Base-by-base conservation (phyloP, 2,329 filamentous ascomycete species). In the Chaetomium globosum region DNA sequence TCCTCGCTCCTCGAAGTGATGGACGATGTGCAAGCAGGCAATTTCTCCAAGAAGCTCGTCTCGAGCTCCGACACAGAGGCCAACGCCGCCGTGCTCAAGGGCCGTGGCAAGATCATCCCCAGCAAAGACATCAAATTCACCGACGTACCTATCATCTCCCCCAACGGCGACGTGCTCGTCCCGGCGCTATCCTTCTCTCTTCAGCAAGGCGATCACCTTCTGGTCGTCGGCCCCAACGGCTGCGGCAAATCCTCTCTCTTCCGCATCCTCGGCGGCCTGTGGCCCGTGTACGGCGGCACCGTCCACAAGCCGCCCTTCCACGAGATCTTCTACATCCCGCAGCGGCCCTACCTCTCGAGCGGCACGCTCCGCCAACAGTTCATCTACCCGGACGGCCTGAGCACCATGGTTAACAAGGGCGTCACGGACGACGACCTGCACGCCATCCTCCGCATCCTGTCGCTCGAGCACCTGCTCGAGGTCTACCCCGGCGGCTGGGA, bases 291-390 rank as follows among this genome's bases (percentile, higher is more conserved):
- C 77, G 94, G 95, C 69, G 95, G 95, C 59, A 92, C 87, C 1
- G 95, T 99, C 23, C 85, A 92, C 73, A 98, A 98, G 77, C 95
- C 95, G 1, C 88, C 91, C 1, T 95, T 94, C 73, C 88, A 91
- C 70, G 90, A 95, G 75, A 98, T 99, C 75, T 99, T 98, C 80
- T 99, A 99, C 80, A 96, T 99, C 69, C 95, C 95, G 0, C 95
- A 99, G 75, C 88, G 95, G 1, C 95, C 95, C 0, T 99, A 99
- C 75, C 85, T 99, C 1, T 95, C 91, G 16, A 88, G 92, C 61
- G 95, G 95, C 26, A 93, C 91, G 1, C 85, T 99, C n/a, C 89
- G 95, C 48, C 93, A 98, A 76, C 95, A 99, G 74, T 93, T 99
- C 72, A 97, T 95, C 66, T 99, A 99, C 77, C 95, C 95, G 0